phyloP scores from a whole-genome alignment of 2,329 filamentous ascomycete species.

The Trichophyton mentagrophytes region DNA sequence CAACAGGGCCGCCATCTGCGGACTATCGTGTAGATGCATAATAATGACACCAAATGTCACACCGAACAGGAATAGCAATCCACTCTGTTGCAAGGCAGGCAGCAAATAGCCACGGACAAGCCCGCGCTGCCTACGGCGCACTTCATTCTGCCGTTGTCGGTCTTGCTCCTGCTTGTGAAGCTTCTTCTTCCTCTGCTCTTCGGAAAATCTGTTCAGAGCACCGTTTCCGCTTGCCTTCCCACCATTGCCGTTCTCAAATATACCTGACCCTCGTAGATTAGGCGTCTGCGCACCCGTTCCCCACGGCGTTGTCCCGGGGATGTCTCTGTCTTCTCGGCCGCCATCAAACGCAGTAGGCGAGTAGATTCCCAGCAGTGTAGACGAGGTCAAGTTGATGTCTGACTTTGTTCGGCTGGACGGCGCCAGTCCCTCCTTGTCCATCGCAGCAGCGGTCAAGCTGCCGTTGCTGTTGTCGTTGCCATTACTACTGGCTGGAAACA shows the following conservation, averaged over 20 bases:
- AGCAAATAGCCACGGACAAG: constrained; percentile 33
- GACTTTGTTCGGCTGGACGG: constrained; percentile 59
- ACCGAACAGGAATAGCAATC: constrained; percentile 64
- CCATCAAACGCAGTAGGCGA: constrained; percentile 48
- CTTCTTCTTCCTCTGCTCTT: neutral
- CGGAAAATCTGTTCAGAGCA: neutral
- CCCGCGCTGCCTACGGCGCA: neutral
- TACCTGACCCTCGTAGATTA: constrained; percentile 20
- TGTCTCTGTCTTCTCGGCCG: constrained; percentile 6
- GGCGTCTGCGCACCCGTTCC: constrained; percentile 65
- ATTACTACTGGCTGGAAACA: constrained; percentile 4
- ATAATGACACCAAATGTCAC: constrained; percentile 73
- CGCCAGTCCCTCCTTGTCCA: constrained; percentile 23
- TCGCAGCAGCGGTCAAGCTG: constrained; percentile 7
- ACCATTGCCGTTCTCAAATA: neutral
- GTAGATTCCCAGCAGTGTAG: constrained; percentile 87
- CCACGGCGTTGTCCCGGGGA: constrained; percentile 49
- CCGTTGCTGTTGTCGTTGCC: constrained; percentile 4
- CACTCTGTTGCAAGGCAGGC: constrained; percentile 45
- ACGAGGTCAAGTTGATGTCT: constrained; percentile 72
- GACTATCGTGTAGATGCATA: constrained; percentile 60
- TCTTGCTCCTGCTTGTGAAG: neutral
- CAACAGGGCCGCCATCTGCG: constrained; percentile 36
- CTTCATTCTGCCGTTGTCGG: neutral
- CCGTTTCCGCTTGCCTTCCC: neutral